Percentiles rank a stretch among this genome's conserved stretches.
Evolutionary conservation across 2,329 filamentous ascomycete species (phyloP).

Genomic region (Chaetomiaceae sp.): DNA sequence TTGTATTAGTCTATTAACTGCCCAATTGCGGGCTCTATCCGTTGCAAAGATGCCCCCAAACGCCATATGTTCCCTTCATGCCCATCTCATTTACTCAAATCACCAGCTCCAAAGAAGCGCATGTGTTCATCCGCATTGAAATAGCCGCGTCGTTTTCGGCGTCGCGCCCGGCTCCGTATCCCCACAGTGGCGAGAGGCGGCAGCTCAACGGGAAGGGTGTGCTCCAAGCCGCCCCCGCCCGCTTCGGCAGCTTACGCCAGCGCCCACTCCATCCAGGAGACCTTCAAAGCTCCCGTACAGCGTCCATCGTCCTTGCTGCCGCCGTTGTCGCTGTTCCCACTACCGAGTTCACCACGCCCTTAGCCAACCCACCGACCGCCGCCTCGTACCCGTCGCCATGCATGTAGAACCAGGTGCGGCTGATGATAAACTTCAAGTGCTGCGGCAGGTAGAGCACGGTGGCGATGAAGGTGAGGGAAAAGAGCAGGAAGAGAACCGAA

Average conservation of each 20-base stretch:
- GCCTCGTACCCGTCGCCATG: constrained; percentile 64
- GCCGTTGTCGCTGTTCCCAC: constrained; percentile 32
- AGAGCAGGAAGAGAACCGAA: constrained; percentile 83
- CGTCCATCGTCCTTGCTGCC: constrained; percentile 22
- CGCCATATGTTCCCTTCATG: constrained; percentile 1
- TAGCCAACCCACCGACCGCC: constrained; percentile 26
- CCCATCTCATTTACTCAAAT: background rate
- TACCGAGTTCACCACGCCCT: constrained; percentile 27
- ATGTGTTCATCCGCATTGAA: no score
- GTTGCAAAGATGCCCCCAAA: background rate
- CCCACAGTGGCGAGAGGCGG: no score
- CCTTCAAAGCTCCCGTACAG: constrained; percentile 35
- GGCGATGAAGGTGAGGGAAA: constrained; percentile 79
- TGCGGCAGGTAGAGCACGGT: constrained; percentile 89
- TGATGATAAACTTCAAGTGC: constrained; percentile 75
- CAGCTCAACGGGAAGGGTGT: no score
- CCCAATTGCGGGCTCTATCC: background rate
- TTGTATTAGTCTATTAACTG: constrained; percentile 10
- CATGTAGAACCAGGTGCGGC: constrained; percentile 91
- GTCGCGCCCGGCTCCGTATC: no score
- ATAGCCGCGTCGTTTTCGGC: no score
- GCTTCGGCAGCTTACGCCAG: no score
- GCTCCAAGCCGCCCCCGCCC: no score
- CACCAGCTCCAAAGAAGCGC: background rate
- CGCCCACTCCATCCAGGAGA: no score